phyloP scores from a whole-genome alignment of 495 filamentous ascomycete species.

The Beverwykella pulmonaria region DNA sequence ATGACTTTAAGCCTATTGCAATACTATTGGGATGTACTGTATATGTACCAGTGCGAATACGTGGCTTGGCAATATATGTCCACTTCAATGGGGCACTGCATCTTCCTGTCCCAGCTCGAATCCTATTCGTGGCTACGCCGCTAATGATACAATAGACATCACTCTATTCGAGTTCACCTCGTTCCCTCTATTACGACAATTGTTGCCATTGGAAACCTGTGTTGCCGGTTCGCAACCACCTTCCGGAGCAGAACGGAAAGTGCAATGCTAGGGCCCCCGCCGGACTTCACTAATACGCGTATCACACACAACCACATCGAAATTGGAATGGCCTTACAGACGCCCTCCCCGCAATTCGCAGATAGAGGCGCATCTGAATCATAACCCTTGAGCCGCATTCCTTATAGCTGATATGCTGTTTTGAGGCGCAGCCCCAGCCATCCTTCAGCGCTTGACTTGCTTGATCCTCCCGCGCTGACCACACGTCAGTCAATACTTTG shows the following conservation, averaged over 20 bases:
- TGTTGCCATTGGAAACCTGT: neutral
- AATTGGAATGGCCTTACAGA: neutral
- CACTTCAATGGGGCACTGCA: neutral
- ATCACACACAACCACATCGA: neutral
- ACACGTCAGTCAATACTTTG: neutral
- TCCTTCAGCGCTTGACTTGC: neutral
- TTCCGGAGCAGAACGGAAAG: neutral
- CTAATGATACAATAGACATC: neutral
- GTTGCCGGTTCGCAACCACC: neutral
- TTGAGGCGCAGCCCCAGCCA: neutral
- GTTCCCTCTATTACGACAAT: neutral
- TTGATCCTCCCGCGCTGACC: conserved; percentile 23
- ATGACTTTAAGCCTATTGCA: too few species aligned
- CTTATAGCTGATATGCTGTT: conserved; percentile 8
- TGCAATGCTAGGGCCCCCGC: neutral
- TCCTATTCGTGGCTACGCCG: neutral
- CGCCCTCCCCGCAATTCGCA: neutral
- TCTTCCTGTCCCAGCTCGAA: neutral
- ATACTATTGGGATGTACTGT: neutral
- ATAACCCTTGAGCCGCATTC: conserved; percentile 13
- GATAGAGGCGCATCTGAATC: neutral
- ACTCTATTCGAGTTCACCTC: neutral
- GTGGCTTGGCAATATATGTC: neutral
- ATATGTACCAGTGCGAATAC: neutral
- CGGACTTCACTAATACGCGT: neutral